Evolutionary conservation across 139 green algal genomes (phyloP).

Genomic region (Chlamydomonas sp.): DNA sequence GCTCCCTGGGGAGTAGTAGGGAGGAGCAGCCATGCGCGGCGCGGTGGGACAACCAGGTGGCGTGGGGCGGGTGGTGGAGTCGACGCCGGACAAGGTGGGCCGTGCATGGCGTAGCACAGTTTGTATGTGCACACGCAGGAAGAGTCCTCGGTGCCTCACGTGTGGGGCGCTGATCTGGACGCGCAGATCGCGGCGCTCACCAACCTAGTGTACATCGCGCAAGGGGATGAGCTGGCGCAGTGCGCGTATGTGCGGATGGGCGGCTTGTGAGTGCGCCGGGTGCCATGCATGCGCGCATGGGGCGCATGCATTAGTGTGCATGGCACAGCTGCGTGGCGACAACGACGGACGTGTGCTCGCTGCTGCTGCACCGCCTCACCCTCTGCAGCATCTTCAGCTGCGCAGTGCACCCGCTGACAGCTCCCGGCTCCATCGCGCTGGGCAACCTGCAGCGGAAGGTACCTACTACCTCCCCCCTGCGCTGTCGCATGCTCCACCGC

Average conservation of each 20-base stretch:
- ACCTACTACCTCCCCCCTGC: neutral
- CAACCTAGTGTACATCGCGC: slow-evolving; percentile 6
- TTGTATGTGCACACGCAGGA: no score
- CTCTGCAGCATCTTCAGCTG: slow-evolving; percentile 71
- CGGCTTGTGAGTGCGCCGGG: slow-evolving; percentile 4
- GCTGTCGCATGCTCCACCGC: neutral
- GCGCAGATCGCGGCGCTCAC: slow-evolving; percentile 5
- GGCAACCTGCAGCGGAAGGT: slow-evolving; percentile 80
- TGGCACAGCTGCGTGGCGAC: no score
- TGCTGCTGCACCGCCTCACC: no score
- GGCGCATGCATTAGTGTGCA: no score
- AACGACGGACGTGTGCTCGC: no score
- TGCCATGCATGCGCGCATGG: no score
- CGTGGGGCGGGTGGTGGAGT: slow-evolving; percentile 5
- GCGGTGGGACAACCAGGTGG: no score
- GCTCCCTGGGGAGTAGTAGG: no score
- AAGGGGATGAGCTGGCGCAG: neutral
- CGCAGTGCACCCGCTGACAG: slow-evolving; percentile 36
- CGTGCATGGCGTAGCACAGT: no score
- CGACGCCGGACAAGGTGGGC: slow-evolving; percentile 13
- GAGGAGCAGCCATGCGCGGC: no score
- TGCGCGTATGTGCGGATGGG: neutral
- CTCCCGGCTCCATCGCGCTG: slow-evolving; percentile 59
- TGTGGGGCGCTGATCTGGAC: no score
- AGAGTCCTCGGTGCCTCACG: no score